phyloP scores from a whole-genome alignment of 805 yeast genomes.

The Pichia eremophila region DNA sequence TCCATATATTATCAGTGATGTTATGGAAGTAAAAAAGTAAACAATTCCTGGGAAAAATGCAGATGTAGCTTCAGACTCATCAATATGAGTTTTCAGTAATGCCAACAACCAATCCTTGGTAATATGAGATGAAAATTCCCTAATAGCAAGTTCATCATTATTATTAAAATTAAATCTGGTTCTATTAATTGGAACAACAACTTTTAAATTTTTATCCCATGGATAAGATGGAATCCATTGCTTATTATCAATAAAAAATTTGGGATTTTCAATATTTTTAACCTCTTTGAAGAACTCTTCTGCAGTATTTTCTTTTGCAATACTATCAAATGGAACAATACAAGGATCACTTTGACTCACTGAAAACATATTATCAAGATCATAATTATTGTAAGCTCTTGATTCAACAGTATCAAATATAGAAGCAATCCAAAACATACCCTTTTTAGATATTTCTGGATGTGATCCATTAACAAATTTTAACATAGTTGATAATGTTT shows the following conservation, averaged over 20 bases:
- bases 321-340: slow-evolving; percentile 6
- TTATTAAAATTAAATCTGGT: slow-evolving; percentile 26
- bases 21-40: slow-evolving; percentile 41
- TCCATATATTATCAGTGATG: slow-evolving; percentile 39
- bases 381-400: slow-evolving; percentile 26
- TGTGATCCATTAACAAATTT: slow-evolving; percentile 49
- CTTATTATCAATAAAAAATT: slow-evolving; percentile 49
- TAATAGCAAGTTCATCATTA: slow-evolving; percentile 35
- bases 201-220: slow-evolving; percentile 56
- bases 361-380: slow-evolving; percentile 31
- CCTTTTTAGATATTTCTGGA: slow-evolving; percentile 54
- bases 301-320: slow-evolving; percentile 15
- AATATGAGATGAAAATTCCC: slow-evolving; percentile 34
- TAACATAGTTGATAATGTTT: slow-evolving; percentile 35
- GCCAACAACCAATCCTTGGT: slow-evolving; percentile 50
- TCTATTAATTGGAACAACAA: slow-evolving; percentile 28
- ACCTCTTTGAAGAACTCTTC: slow-evolving; percentile 42
- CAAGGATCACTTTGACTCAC: slow-evolving; percentile 22
- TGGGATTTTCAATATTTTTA: slow-evolving; percentile 35
- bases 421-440: slow-evolving; percentile 51
- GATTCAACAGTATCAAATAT: slow-evolving; percentile 27
- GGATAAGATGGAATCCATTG: slow-evolving; percentile 60
- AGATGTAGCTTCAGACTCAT: slow-evolving; percentile 62
- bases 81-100: slow-evolving; percentile 42
- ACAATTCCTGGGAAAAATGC: slow-evolving; percentile 61